These are phyloP conservation scores for Quambalaria eucalypti DNA, from an alignment of 1,284 basidiomycete genomes.

Conservation along the genomic window DNA sequence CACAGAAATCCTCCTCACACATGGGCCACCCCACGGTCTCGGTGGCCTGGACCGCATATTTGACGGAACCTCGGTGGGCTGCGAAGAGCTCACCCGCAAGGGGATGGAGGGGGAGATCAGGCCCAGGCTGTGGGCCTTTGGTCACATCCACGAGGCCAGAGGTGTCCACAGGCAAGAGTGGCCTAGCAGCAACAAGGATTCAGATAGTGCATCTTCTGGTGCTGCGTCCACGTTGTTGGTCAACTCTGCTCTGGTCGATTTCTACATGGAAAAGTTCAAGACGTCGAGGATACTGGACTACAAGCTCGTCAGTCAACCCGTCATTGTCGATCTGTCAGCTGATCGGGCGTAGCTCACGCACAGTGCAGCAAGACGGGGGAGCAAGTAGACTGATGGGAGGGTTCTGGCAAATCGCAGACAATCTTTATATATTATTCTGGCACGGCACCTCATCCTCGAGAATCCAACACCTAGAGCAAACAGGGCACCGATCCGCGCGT, in stretches of 20 bases:
- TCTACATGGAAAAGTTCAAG: slow-evolving; percentile 14
- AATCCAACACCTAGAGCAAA: too few relatives aligned
- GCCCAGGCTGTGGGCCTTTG: slow-evolving; percentile 18
- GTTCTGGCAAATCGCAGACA: too few relatives aligned
- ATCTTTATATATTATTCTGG: too few relatives aligned
- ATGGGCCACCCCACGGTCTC: slow-evolving; percentile 12
- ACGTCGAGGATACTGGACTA: neutral
- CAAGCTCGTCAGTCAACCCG: neutral
- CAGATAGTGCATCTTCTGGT: neutral
- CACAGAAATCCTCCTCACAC: slow-evolving; percentile 21
- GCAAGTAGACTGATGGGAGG: too few relatives aligned
- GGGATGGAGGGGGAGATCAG: slow-evolving; percentile 10
- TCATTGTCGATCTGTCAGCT: too few relatives aligned
- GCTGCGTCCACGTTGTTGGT: slow-evolving; percentile 11
- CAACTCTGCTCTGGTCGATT: slow-evolving; percentile 25
- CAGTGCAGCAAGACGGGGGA: too few relatives aligned
- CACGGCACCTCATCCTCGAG: too few relatives aligned
- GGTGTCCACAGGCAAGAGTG: slow-evolving; percentile 9
- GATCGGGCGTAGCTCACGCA: too few relatives aligned
- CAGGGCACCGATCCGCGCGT: too few relatives aligned
- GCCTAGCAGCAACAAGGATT: neutral
- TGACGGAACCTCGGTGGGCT: slow-evolving; percentile 18
- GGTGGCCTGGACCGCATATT: slow-evolving; percentile 15
- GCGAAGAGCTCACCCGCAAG: slow-evolving; percentile 16
- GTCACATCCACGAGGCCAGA: slow-evolving; percentile 25